Evolutionary conservation across 2,329 filamentous ascomycete genomes (phyloP).

Genomic region (Colletotrichum ledebouriae): DNA sequence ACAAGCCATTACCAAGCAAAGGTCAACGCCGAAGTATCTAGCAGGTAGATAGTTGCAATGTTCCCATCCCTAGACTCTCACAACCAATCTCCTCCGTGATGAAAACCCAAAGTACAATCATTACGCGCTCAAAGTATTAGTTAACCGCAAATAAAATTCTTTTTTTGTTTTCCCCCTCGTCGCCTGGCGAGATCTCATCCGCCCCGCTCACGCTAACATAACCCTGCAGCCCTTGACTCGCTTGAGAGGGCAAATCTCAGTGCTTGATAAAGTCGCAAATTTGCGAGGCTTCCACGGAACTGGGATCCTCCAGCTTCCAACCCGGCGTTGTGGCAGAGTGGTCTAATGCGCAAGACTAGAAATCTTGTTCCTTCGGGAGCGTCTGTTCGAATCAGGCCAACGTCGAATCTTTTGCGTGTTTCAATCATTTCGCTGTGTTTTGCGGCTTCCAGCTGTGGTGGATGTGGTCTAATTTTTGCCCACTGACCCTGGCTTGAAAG

Average conservation of each 20-base stretch:
- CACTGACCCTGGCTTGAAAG: too few relatives aligned
- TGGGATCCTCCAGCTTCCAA: background rate
- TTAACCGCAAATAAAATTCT: too few relatives aligned
- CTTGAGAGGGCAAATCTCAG: background rate
- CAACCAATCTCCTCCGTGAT: too few relatives aligned
- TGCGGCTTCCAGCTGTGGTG: background rate
- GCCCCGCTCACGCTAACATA: background rate
- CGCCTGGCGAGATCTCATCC: background rate
- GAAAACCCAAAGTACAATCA: too few relatives aligned
- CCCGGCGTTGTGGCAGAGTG: slow-evolving; percentile 28
- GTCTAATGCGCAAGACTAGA: slow-evolving; percentile 34
- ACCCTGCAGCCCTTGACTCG: background rate
- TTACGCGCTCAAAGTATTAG: too few relatives aligned
- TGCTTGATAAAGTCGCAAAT: background rate
- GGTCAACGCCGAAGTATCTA: too few relatives aligned
- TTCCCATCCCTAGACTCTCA: too few relatives aligned
- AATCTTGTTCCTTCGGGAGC: slow-evolving; percentile 34
- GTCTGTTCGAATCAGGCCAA: slow-evolving; percentile 33
- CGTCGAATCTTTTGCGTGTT: background rate
- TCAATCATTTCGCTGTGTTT: background rate
- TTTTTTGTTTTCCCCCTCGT: too few relatives aligned
- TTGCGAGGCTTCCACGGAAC: accelerated
- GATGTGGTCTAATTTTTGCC: too few relatives aligned
- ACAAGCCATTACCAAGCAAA: too few relatives aligned
- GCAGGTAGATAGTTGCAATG: too few relatives aligned